phyloP scores from a whole-genome alignment of 1,284 basidiomycete species.

The Phlebopus sp. region DNA sequence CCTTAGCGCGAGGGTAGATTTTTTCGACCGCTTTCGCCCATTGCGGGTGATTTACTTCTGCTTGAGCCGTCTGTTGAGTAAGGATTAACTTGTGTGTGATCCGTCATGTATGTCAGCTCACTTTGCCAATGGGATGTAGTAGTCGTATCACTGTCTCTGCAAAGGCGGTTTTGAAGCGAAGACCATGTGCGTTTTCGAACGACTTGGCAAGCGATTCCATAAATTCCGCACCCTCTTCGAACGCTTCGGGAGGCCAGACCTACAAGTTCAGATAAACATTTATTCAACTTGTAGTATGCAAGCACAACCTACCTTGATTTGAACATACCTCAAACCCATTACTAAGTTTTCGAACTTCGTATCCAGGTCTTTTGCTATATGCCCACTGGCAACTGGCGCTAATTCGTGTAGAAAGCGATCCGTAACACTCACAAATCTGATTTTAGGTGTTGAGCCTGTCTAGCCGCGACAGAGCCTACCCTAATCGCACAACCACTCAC shows the following conservation, averaged over 20 bases:
- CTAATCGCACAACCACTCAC: constrained; percentile 34
- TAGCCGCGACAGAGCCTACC: background rate
- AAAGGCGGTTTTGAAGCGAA: constrained; percentile 81
- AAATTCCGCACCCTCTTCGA: constrained; percentile 94
- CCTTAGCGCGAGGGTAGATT: constrained; percentile 81
- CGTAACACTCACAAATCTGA: constrained; percentile 82
- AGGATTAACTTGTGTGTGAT: constrained; percentile 4
- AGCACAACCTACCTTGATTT: constrained; percentile 63
- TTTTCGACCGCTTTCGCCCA: constrained; percentile 91
- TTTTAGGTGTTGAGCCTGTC: constrained; percentile 1
- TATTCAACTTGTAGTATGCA: constrained; percentile 2
- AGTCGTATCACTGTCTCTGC: constrained; percentile 80
- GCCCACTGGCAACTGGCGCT: constrained; percentile 66
- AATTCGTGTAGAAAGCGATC: constrained; percentile 83
- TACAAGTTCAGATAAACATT: constrained; percentile 28
- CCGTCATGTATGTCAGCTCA: constrained; percentile 27
- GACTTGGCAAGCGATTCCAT: constrained; percentile 79
- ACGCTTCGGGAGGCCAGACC: constrained; percentile 92
- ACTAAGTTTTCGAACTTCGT: constrained; percentile 81
- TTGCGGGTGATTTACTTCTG: constrained; percentile 92
- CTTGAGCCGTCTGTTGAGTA: constrained; percentile 75
- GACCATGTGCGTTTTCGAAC: constrained; percentile 84
- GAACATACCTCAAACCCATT: constrained; percentile 73
- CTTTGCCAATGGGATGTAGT: constrained; percentile 89
- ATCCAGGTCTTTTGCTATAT: constrained; percentile 77